Base-by-base conservation (phyloP, 2,329 filamentous ascomycete genomes). In the Diaporthe batatas region DNA sequence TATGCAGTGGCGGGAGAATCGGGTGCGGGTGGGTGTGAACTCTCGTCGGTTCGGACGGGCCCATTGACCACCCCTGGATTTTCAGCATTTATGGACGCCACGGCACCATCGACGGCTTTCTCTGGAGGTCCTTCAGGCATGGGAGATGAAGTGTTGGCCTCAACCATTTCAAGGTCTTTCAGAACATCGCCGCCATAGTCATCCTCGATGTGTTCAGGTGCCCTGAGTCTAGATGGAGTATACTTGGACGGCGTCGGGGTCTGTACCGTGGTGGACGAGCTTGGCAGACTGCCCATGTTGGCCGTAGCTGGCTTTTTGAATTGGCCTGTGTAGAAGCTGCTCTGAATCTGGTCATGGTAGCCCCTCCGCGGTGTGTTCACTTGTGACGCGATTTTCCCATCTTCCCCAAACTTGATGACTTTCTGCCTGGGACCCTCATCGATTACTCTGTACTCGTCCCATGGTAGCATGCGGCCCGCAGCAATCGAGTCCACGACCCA, bases 401-500 rank as follows among this genome's bases (percentile, higher is more conserved):
- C 85, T 75, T 87, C 84, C 23, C 62, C 62, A 42, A 92, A 86
- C 69, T 84, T 87, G 64, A 99, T 84, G 1, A 95, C 88, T 77
- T 93, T 94, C 82, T 99, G 96, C 12, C 91, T 90, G 0, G 92
- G 90, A 0, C 94, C 95, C 80, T 98, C 94, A 76, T 96, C 93
- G 5, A 98, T 85, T 0, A 98, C 91, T 39, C 94, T 90, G 79
- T 96, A 99, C 16, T 91, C 86, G 74, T 93, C 88, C 96, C 97
- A 99, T 0, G 96, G 92, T 36, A 98, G 85, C 57, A 98, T 83
- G 78, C 90, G 93, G 7, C 94, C 94, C 8, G 94, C 93, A 72
- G 90, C 87, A 58, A 98, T 90, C 74, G 95, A 98, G 77, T 99
- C 96, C 18, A 94, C 92, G 3, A 99, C 90, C 96, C 96, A 99